Base-by-base conservation (phyloP, 1,139 yeast species). In the Candida smagusa region DNA sequence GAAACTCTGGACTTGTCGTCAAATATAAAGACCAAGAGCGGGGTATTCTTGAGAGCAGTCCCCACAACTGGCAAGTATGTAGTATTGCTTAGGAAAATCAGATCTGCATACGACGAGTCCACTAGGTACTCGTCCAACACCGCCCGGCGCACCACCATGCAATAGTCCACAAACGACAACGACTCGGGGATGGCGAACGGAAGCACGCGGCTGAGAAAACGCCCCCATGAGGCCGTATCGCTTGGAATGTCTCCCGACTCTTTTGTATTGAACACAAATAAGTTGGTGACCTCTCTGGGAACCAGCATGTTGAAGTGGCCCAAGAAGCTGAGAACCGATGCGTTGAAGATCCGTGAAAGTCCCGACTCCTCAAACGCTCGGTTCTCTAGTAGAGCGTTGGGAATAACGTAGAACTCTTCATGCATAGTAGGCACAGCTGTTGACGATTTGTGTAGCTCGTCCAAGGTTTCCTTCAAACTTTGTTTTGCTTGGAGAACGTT, bases 151-250 rank as follows among this genome's bases (percentile, higher is more conserved):
- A 67, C 35, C 6, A 66, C 59, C 47, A 68, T 47, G 42, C 54
- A 63, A 38, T 58, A 61, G 34, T 65, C 66, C 9, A 51, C 47
- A 28, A 68, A 50, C 12, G 54, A 49, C 40, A 63, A 49, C 32
- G 52, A 52, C 9, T 50, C 43, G 8, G 74, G 73, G 13, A 68
- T 49, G 13, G 47, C 44, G 45, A 69, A 69, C 0, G 74, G 74
- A 3, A 65, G 54, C 2, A 58, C 41, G n/a, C 42, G 43, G n/a
- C 45, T 53, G 19, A 60, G 39, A 39, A 63, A 58, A 2, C 47
- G 44, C 11, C 59, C 46, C 35, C 26, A 23, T 23, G 26, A 3
- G 61, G 48, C 8, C 45, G 48, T 26, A 31, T 9, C 22, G 33
- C 35, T 34, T 19, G 58, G 58, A 11, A 50, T 28, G 4, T 41